Evolutionary conservation across 495 filamentous ascomycete genomes (phyloP).

Genomic region (Tuber umbilicatum): DNA sequence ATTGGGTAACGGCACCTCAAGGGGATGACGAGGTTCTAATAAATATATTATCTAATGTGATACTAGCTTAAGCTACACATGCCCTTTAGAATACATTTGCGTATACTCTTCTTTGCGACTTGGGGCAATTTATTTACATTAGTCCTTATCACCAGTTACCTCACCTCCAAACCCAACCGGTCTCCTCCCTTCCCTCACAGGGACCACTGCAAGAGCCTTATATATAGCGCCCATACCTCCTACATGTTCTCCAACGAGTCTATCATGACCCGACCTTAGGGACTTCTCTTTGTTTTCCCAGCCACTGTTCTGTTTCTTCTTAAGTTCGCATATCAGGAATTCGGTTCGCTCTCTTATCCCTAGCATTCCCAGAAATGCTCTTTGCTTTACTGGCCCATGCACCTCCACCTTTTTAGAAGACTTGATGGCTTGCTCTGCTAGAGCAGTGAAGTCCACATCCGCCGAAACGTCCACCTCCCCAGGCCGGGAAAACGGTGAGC

Average conservation of each 20-base stretch:
- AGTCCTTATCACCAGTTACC: conserved; percentile 43
- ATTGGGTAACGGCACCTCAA: background rate
- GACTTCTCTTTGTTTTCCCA: conserved; percentile 47
- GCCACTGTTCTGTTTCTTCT: conserved; percentile 19
- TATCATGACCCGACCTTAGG: conserved; percentile 66
- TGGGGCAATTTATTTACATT: conserved; percentile 6
- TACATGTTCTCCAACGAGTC: conserved; percentile 69
- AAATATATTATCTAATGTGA: background rate
- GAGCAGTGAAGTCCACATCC: conserved; percentile 81
- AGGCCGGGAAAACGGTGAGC: conserved; percentile 68
- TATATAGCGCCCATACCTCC: conserved; percentile 90
- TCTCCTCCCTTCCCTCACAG: conserved; percentile 65
- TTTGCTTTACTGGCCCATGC: conserved; percentile 88
- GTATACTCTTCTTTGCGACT: background rate
- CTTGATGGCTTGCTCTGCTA: conserved; percentile 71
- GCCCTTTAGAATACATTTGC: background rate
- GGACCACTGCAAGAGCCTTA: conserved; percentile 84
- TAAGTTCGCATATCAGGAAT: conserved; percentile 51
- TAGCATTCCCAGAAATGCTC: conserved; percentile 66
- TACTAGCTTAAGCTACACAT: background rate
- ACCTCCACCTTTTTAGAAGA: conserved; percentile 77
- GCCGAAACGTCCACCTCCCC: conserved; percentile 79
- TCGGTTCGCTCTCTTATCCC: conserved; percentile 73
- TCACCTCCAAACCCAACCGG: conserved; percentile 91
- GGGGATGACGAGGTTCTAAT: background rate